Evolutionary conservation across 2,329 filamentous ascomycete genomes (phyloP).

Genomic region (Grosmannia huntii): DNA sequence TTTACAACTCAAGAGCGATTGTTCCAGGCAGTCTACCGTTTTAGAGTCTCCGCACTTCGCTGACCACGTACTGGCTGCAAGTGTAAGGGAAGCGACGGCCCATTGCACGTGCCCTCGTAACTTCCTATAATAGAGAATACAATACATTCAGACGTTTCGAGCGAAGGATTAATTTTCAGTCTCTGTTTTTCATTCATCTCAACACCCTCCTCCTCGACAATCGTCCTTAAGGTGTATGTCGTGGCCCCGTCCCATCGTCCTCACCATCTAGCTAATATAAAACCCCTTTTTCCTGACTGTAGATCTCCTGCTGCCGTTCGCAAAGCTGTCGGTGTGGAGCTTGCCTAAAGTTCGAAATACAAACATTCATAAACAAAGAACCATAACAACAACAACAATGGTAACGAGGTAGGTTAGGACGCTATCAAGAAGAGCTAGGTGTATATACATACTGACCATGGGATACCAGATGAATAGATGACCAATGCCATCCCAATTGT

Average conservation of each 20-base stretch:
- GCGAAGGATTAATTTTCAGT: not conserved
- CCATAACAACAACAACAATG: too few relatives aligned
- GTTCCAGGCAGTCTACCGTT: too few relatives aligned
- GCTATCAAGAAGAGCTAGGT: too few relatives aligned
- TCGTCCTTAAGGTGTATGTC: not conserved
- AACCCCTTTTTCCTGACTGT: too few relatives aligned
- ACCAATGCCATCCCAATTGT: not conserved
- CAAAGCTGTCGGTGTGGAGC: too few relatives aligned
- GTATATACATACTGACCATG: too few relatives aligned
- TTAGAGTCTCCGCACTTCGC: too few relatives aligned
- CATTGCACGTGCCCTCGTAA: not conserved
- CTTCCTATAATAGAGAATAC: not conserved
- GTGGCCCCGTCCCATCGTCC: not conserved
- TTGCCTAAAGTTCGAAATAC: too few relatives aligned
- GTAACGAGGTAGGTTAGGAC: too few relatives aligned
- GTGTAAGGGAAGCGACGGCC: not conserved
- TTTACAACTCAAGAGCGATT: not conserved
- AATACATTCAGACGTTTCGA: not conserved
- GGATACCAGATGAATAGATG: not conserved
- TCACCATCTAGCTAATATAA: not conserved
- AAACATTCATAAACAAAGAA: too few relatives aligned
- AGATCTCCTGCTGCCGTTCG: too few relatives aligned
- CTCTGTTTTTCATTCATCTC: not conserved
- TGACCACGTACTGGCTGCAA: not conserved
- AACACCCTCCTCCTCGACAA: too few relatives aligned